Base-by-base conservation (phyloP, 345 rosid genomes). In the Schrenkiella parvula region DNA sequence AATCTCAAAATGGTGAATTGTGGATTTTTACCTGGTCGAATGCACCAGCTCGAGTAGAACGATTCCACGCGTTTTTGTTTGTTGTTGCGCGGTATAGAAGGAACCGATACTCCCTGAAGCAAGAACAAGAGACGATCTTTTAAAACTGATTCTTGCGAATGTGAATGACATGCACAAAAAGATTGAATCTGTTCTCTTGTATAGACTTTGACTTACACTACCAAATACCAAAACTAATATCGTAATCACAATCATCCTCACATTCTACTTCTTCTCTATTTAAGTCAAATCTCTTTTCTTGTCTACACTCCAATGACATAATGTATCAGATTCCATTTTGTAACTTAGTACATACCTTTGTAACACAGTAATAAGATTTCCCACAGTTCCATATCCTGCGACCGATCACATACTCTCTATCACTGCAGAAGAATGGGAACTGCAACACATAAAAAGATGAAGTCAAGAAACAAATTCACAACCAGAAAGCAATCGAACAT, bases 351-450 rank as follows among this genome's bases (percentile, higher is more conserved):
- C 76, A 55, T 84, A 91, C 97, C 96, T 92, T 92, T 42, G 96
- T 88, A 68, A 92, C 84, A 66, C 92, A 92, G 65, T 80, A 89
- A 67, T 80, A 92, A 67, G 88, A 71, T 19, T 82, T 79, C 23
- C 81, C 86, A 0, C 80, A 79, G 62, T 82, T 84, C 96, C 95
- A 89, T 17, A 88, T 89, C 50, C 95, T 85, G 26, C 98, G 93
- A 18, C 89, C 90, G 12, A 89, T 85, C 46, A 88, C 84, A 72
- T 92, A 92, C 59, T 92, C 96, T 78, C 98, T 80, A 79, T 92
- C 92, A 57, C 91, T 84, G 70, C 90, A 88, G 74, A 92, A 92
- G 66, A 92, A 85, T 0, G 95, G 96, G 64, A 92, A 89, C 98
- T 88, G 84, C 77, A 58, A 37, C 66, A 66, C 46, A 52, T 53